These are phyloP conservation scores for Lizanozyma gosingica DNA, from an alignment of 1,139 yeast genomes.

Conservation along the genomic window DNA sequence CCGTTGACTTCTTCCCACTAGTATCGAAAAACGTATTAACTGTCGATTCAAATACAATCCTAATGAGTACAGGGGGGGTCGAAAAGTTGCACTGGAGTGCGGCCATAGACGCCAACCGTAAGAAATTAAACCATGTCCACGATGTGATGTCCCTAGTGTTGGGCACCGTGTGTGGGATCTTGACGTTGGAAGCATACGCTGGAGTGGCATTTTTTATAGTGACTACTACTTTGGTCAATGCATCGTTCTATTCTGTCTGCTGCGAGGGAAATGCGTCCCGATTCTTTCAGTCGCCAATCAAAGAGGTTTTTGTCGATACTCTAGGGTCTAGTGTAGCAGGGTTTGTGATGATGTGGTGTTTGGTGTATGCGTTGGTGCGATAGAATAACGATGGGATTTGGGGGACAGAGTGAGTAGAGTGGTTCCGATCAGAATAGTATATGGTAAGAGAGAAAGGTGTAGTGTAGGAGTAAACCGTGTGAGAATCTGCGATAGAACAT, in stretches of 20 bases:
- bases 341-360: constrained; percentile 78
- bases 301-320: constrained; percentile 48
- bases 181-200: constrained; percentile 53
- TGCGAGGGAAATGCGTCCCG: constrained; percentile 33
- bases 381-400: too few relatives aligned
- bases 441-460: too few relatives aligned
- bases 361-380: constrained; percentile 55
- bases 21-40: too few relatives aligned
- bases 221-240: constrained; percentile 38
- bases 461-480: too few relatives aligned
- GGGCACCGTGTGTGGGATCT: constrained; percentile 67
- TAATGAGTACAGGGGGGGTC: constrained; percentile 1
- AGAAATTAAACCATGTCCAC: constrained; percentile 43
- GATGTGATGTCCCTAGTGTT: constrained; percentile 58
- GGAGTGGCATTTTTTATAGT: constrained; percentile 56
- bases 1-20: too few relatives aligned
- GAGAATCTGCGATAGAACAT: too few relatives aligned
- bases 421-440: too few relatives aligned
- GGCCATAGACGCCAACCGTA: constrained; percentile 23
- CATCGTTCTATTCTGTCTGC: constrained; percentile 30
- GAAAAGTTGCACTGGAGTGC: neutral
- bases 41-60: too few relatives aligned
- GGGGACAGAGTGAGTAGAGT: too few relatives aligned
- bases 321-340: constrained; percentile 56
- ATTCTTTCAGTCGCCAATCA: constrained; percentile 47